Evolutionary conservation across 129 eudicot species (phyloP), one percentile per base, ranked within the genome.

Genomic region (Chrysanthemum makinoi): DNA sequence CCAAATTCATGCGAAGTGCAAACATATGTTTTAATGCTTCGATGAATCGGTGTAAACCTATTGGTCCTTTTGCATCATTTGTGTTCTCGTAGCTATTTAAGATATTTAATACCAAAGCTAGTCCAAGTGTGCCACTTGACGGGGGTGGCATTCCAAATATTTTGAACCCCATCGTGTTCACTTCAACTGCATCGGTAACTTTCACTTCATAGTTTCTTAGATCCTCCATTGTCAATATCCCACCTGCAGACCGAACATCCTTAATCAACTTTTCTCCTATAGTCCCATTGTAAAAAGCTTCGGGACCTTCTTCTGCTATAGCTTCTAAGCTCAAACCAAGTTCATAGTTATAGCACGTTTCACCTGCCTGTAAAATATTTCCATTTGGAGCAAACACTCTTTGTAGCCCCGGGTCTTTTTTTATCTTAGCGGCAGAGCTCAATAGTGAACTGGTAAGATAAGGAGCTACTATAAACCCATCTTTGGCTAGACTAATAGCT

Each of bases 71-170:
- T 7, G 72, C 84, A n/a, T 78, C 89, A 18, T 75, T 57, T 0
- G 70, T 63, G 57, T 72, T 86, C 35, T 61, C 84, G 46, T 86
- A 90, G 69, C 80, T 84, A 3, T 79, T 81, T 6, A 94, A 78
- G 57, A 94, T 80, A 65, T 94, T 94, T 48, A 94, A 72, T 39
- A 94, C 99, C 91, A 94, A 62, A 76, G 96, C 72, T 24, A 94
- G 74, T 49, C 99, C 97, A 6, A 90, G 81, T 28, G 96, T 90
- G 47, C 99, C 99, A 75, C 97, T 90, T 44, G 97, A 94, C 0
- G 99, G 99, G 28, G 99, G 84, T 2, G 99, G 99, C 99, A 94
- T 90, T 18, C 99, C 99, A 9, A 86, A 61, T 15, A 94, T 81
- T 18, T 20, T 20, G 20, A 20, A 20, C 20, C 20, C 20, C 20